Percentiles rank a stretch among this genome's conserved stretches.
Evolutionary conservation across 1,284 basidiomycete genomes (phyloP).

Genomic region (Ceratobasidium sp.): DNA sequence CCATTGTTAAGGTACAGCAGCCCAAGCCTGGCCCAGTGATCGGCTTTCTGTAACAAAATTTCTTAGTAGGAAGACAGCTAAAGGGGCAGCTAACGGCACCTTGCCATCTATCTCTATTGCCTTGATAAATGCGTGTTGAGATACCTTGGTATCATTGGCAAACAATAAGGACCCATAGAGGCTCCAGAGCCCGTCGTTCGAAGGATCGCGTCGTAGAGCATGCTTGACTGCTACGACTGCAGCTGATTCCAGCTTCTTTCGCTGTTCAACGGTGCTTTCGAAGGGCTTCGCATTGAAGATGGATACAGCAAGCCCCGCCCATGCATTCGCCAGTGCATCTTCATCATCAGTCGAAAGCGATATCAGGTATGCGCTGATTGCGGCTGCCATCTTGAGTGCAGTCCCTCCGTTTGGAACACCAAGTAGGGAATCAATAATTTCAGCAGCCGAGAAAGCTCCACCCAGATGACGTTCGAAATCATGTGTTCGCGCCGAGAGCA

Average conservation of each 20-base stretch:
- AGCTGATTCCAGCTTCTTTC: conserved; percentile 7
- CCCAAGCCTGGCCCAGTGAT: conserved; percentile 88
- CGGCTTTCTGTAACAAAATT: conserved; percentile 62
- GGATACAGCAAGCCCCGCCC: conserved; percentile 77
- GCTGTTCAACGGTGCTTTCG: conserved; percentile 11
- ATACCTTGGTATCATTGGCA: conserved; percentile 66
- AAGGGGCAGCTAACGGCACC: conserved; percentile 53
- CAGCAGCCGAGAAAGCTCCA: background rate
- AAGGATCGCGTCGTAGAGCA: conserved; percentile 76
- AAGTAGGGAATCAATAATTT: conserved; percentile 31
- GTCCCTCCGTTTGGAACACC: conserved; percentile 14
- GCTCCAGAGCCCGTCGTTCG: conserved; percentile 81
- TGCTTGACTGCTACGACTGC: conserved; percentile 70
- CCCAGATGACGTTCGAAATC: conserved; percentile 52
- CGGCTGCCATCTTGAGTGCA: conserved; percentile 64
- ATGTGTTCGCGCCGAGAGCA: conserved; percentile 50
- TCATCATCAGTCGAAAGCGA: conserved; percentile 69
- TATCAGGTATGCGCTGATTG: conserved; percentile 74
- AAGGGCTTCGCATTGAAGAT: conserved; percentile 50
- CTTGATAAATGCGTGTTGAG: conserved; percentile 92
- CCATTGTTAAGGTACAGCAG: conserved; percentile 84
- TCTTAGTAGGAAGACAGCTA: conserved; percentile 33
- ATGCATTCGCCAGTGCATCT: conserved; percentile 63
- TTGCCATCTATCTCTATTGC: conserved; percentile 85
- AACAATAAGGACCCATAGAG: conserved; percentile 79